These are phyloP conservation scores for Aspergillus saccharolyticus DNA, from an alignment of 495 filamentous ascomycete genomes.

Conservation along the genomic window DNA sequence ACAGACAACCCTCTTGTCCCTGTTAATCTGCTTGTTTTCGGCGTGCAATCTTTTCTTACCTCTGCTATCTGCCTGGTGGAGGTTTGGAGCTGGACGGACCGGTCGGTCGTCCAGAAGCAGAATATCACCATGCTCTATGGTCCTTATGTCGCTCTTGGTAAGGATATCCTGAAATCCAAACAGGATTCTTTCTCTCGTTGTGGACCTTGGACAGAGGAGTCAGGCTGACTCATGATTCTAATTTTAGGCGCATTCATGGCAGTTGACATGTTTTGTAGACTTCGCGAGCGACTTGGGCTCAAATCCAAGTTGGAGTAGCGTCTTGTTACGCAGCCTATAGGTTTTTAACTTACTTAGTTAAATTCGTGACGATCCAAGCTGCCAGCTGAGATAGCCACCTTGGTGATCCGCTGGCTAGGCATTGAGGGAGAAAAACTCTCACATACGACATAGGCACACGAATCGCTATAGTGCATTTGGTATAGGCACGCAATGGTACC, in stretches of 20 bases:
- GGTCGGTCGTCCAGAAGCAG: conserved; percentile 49
- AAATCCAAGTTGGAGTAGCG: conserved; percentile 35
- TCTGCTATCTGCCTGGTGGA: conserved; percentile 65
- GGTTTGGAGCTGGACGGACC: conserved; percentile 52
- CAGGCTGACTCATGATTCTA: not conserved
- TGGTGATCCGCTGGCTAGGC: not conserved
- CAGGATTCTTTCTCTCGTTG: no score
- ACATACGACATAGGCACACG: not conserved
- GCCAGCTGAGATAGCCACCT: not conserved
- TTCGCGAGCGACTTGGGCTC: conserved; percentile 30
- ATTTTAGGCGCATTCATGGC: conserved; percentile 49
- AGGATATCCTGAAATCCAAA: conserved; percentile 8
- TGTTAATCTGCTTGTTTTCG: conserved; percentile 65
- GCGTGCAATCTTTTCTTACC: conserved; percentile 64
- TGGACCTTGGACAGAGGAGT: no score
- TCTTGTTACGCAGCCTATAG: not conserved
- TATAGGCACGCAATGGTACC: not conserved
- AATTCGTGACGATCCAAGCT: not conserved
- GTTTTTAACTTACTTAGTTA: no score
- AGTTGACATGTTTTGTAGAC: conserved; percentile 48
- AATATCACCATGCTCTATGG: conserved; percentile 61
- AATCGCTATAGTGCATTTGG: not conserved
- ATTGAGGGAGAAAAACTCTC: not conserved
- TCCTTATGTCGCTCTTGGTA: conserved; percentile 69
- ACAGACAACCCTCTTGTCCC: conserved; percentile 55